Base-by-base conservation (phyloP, 345 rosid genomes). In the Boechera retrofracta region DNA sequence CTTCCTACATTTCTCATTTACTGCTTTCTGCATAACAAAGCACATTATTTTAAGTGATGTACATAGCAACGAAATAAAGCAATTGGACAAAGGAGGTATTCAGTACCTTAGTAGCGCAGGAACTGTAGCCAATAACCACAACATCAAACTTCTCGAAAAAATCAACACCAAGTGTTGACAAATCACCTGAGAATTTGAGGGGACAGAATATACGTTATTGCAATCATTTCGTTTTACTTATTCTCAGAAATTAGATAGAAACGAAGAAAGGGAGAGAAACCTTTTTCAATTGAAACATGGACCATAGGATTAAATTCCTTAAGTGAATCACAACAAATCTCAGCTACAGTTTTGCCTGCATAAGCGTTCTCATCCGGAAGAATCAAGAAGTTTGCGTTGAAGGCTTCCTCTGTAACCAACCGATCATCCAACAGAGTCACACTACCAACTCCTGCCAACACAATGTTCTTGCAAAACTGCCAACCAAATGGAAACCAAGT, bases 401-500 rank as follows among this genome's bases (percentile, higher is more conserved):
- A 72, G 13, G 87, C 79, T 54, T 86, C 88, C 60, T 85, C 83
- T 8, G 84, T 83, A 16, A 88, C 89, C 38, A 79, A 63, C 1
- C 91, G 81, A 67, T 89, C 89, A 80, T 95, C 99, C 84, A 92
- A 82, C 52, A 92, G 72, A 10, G 98, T 93, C 82, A 95, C 72
- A 80, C 93, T 91, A 39, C 99, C 98, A 56, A 95, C 93, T 78
- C 99, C 99, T 12, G 98, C 94, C 78, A 91, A 78, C 10, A 95
- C 99, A 78, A 95, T 87, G 82, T 95, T 95, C 91, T 95, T 95
- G 87, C 97, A 95, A 83, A 95, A 92, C 99, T 95, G 79, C 36
- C 83, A 7, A 69, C 57, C 39, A 56, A 12, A 58, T 13, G 9
- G 7, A 61, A 47, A 32, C 44, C 33, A 21, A 36, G 39, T 52